These are phyloP conservation scores for Fusarium verticillioides DNA, from an alignment of 2,329 filamentous ascomycete species.

Conservation along the genomic window DNA sequence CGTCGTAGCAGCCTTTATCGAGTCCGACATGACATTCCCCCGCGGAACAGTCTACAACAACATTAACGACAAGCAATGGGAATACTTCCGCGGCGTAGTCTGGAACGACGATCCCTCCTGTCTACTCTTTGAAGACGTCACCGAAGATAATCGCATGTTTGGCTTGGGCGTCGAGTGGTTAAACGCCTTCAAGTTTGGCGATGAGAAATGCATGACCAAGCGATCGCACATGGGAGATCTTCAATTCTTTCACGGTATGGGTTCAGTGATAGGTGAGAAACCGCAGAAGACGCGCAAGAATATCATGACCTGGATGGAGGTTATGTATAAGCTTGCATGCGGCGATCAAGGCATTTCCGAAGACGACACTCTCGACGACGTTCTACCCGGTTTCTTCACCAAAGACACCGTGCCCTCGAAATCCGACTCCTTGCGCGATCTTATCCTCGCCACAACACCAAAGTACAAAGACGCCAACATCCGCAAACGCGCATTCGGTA, in stretches of 20 bases:
- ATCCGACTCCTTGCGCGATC: conserved; percentile 9
- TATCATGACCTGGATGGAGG: conserved; percentile 23
- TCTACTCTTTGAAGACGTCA: conserved; percentile 13
- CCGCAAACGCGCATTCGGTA: conserved; percentile 15
- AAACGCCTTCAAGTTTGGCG: conserved; percentile 21
- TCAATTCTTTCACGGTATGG: conserved; percentile 33
- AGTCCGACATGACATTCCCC: conserved; percentile 22
- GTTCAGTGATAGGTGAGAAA: conserved; percentile 9
- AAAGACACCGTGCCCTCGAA: conserved; percentile 1
- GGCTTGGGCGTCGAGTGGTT: conserved; percentile 18
- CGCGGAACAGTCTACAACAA: conserved; percentile 33
- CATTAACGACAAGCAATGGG: conserved; percentile 30
- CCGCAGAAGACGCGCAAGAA: conserved; percentile 11
- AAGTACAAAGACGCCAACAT: conserved; percentile 19
- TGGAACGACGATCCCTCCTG: conserved; percentile 36
- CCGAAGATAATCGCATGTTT: conserved; percentile 20
- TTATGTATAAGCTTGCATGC: conserved; percentile 35
- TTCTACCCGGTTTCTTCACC: background rate
- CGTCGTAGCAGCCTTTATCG: conserved; percentile 24
- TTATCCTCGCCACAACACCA: conserved; percentile 24
- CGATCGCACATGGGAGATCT: conserved; percentile 32
- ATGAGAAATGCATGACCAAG: conserved; percentile 27
- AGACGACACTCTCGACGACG: background rate
- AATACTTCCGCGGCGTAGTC: conserved; percentile 25
- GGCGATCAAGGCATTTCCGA: conserved; percentile 6